Evolutionary conservation across 2,329 filamentous ascomycete genomes (phyloP).

Genomic region (Calonectria hongkongensis): DNA sequence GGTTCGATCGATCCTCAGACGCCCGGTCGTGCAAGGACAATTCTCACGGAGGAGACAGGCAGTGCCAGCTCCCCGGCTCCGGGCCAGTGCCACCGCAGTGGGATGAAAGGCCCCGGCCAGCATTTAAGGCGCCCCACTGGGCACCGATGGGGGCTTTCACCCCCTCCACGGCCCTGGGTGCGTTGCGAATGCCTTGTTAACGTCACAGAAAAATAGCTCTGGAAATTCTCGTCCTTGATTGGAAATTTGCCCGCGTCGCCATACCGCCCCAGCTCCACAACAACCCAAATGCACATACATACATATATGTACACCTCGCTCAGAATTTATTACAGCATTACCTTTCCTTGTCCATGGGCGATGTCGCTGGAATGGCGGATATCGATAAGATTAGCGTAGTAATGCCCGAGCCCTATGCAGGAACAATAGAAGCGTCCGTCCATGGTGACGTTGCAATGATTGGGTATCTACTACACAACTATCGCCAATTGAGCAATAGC

Average conservation of each 20-base stretch:
- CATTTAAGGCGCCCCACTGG: conserved; percentile 20
- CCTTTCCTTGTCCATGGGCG: not conserved
- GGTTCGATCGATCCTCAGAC: not conserved
- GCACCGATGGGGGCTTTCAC: conserved; percentile 4
- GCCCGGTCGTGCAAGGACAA: not conserved
- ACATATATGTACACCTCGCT: too few species aligned
- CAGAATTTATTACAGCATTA: not conserved
- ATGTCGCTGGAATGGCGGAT: conserved; percentile 13
- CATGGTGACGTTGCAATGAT: conserved; percentile 19
- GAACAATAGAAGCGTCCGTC: conserved; percentile 11
- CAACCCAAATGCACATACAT: not conserved
- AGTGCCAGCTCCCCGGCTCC: conserved; percentile 30
- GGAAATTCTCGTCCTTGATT: not conserved
- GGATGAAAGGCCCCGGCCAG: conserved; percentile 26
- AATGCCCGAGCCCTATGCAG: conserved; percentile 14
- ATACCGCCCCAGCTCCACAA: not conserved
- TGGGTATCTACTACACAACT: not conserved
- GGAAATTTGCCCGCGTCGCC: not conserved
- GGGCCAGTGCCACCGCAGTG: conserved; percentile 25
- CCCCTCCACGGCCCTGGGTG: conserved; percentile 39
- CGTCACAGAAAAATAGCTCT: not conserved
- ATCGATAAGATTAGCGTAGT: conserved; percentile 14
- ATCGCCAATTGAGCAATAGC: not conserved
- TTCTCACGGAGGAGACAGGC: not conserved
- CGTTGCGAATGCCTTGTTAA: conserved; percentile 30